Evolutionary conservation across 2,329 filamentous ascomycete genomes (phyloP), one percentile per base, ranked within the genome.

Genomic region (Atkinsonella hypoxylon): DNA sequence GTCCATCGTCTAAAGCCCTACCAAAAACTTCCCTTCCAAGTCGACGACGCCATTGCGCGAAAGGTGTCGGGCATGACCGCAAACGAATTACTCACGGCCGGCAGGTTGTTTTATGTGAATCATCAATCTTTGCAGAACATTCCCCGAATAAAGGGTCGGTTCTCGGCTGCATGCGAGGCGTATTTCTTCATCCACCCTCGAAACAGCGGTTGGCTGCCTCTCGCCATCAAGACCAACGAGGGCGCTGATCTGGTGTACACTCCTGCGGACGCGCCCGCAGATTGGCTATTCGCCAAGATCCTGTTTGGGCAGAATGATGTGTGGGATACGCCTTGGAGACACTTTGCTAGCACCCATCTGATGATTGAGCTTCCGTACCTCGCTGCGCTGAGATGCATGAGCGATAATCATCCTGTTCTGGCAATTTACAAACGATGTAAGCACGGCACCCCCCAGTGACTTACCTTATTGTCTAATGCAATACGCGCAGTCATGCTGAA

Each of bases 241-340:
- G 67, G 66, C 15, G 36, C 45, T 26, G 55, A 59, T 11, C 47
- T 61, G 26, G 62, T 69, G 6, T 77, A 77, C 58, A 76, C 73
- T 2, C 72, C 73, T 2, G 56, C 64, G 1, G 73, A 77, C 51
- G 48, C 54, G 0, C 22, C 57, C 3, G 64, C 67, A n/a, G 73
- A 77, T 58, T 77, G 73, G 74, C 58, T 74, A 6, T 58, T 77
- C 4, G 74, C 73, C 6, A 76, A 77, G 61, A 69, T 75, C 42
- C 64, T 72, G 56, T 73, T 72, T 57, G 74, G 74, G 47, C 59
- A 63, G 26, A 74, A 76, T 47, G 71, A 76, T 54, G 62, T 75
- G 36, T 75, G 69, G 59, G 65, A 70, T 51, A 61, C 62, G 0
- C 69, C 73, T 48, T 69, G 66, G 59, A 64, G 67, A 51, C 72